Evolutionary conservation across 768 basidiomycete species (phyloP), one percentile per base, ranked within the genome.

Genomic region (Roridomyces roridus): DNA sequence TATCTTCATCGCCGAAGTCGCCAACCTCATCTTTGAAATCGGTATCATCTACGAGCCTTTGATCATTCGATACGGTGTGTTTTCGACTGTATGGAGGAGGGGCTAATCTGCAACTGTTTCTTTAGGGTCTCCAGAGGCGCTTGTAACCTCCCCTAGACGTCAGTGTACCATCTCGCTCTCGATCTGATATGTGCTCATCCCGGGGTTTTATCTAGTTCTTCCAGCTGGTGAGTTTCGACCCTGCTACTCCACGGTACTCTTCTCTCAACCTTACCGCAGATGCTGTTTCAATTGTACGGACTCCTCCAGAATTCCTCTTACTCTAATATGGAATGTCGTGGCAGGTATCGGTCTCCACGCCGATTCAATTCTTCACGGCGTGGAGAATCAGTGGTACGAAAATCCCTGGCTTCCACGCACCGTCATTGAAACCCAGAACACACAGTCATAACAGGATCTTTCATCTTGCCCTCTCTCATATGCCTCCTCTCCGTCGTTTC

Each of bases 21-120:
- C 25, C 51, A 62, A 53, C 50, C 46, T 62, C 5, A 25, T 53
- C 8, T 8, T 57, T 35, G 51, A 48, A 18, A 53, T 57, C 14
- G 60, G 55, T 7, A 62, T 62, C 14, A 46, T 62, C 14, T 62
- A 62, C 15, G 55, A 62, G 36, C 60, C 60, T 5, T 35, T 62
- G 24, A 62, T 62, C 15, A 15, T 62, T 9, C 46, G 51, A 40
- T 57, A 53, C 23, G 60, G 60, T 60, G 20, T 12, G 59, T 56
- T 14, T 31, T 5, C 12, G 9, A 2, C 7, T 15, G n/a, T 15
- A 4, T 24, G 18, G 15, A 14, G 12, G 15, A 4, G 11, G 24
- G 17, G 12, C 25, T 29, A 28, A 11, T 46, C n/a, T n/a, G n/a
- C 18, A 17, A 20, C 17, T 9, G 29, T n/a, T 6, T 14, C 26